Percentiles rank a stretch among this genome's conserved stretches.
Evolutionary conservation across 176 grass and related monocot genomes (phyloP).

Genomic region (Oryza glaberrima): DNA sequence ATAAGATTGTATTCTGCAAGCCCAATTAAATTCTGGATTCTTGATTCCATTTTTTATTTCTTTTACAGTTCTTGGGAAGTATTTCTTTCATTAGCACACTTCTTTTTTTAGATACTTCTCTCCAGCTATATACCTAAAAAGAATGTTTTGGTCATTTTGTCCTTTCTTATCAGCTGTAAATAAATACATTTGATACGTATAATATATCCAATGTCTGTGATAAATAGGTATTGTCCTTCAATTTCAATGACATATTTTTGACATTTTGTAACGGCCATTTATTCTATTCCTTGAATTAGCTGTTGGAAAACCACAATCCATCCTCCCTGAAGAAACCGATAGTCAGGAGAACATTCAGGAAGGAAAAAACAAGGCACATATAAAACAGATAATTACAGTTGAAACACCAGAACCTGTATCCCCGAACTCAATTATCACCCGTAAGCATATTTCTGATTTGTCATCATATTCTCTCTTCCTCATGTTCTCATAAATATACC

Average conservation of each 20-base stretch:
- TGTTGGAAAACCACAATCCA: slow-evolving; percentile 82
- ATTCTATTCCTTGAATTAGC: slow-evolving; percentile 50
- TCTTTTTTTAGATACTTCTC: background rate
- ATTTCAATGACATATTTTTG: background rate
- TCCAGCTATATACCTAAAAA: background rate
- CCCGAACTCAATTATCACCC: slow-evolving; percentile 55
- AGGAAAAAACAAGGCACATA: slow-evolving; percentile 31
- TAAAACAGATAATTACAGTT: slow-evolving; percentile 20
- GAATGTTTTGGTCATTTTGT: background rate
- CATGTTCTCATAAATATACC: slow-evolving; percentile 17
- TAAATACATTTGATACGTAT: background rate
- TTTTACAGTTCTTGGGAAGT: background rate
- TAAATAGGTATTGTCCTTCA: slow-evolving; percentile 28
- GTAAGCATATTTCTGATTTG: slow-evolving; percentile 45
- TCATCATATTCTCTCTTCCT: slow-evolving; percentile 21
- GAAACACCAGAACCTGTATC: slow-evolving; percentile 29
- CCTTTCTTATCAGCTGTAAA: background rate
- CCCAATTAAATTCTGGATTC: background rate
- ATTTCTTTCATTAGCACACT: background rate
- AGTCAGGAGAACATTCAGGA: slow-evolving; percentile 22
- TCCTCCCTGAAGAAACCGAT: slow-evolving; percentile 86
- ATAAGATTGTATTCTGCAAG: background rate
- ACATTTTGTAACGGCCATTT: slow-evolving; percentile 15
- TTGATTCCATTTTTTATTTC: background rate
- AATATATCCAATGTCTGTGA: background rate